Evolutionary conservation across 176 grass and related monocot species (phyloP), one percentile per base, ranked within the genome.

Genomic region (Coix lacrymajobi): DNA sequence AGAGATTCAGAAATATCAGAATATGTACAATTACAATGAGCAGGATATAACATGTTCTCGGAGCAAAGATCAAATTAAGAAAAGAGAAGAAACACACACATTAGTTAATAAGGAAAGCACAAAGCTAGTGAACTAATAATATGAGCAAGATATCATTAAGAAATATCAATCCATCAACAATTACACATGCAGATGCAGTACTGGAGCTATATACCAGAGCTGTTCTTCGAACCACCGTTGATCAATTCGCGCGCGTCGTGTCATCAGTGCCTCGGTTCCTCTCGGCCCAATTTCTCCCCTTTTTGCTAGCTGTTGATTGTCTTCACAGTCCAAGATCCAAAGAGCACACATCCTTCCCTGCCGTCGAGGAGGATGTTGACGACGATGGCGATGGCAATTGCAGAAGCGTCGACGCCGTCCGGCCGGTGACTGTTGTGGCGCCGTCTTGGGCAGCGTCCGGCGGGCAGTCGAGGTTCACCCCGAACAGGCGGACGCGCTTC

Each of bases 251-350:
- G 36, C 32, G 63, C 51, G 39, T 62, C n/a, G n/a, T n/a, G n/a
- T n/a, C n/a, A 32, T 75, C 72, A 48, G 45, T 83, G 19, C 30
- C 22, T 88, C n/a, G 6, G 70, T 24, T 69, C 51, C 69, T 63
- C 64, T 63, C 64, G 58, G 46, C 32, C 25, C 32, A 36, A 80
- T 79, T 72, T 66, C 32, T 41, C 43, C 67, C 5, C n/a, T 71
- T 71, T 36, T 33, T 67, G 49, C 63, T 17, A 46, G 69, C 40
- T 62, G 31, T 64, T 41, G 24, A 40, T 73, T 66, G 37, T 13
- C 57, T 82, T 98, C 86, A 91, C 71, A 95, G 69, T 29, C 91
- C 92, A 72, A 91, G 92, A 98, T 95, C 92, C 90, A 94, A 87
- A 15, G 90, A 91, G 66, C 85, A 88, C 19, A 56, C 77, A 60